Conservation (phyloP, 2,329 filamentous ascomycete species). For the Alternaria gansuensis region DNA sequence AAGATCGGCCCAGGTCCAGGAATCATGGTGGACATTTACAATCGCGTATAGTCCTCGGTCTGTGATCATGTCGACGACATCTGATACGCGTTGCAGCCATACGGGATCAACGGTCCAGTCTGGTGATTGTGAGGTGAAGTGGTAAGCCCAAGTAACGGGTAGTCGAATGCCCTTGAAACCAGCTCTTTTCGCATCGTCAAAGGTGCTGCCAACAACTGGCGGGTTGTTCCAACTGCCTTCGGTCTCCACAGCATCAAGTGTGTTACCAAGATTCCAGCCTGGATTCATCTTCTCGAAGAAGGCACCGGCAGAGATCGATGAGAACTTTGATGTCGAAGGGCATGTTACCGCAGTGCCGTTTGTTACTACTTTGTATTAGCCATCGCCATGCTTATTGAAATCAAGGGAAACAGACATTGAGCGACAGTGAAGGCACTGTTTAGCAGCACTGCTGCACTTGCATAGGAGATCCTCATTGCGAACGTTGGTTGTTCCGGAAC, state of each 20-base stretch:
- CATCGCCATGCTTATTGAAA: neutral
- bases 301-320: slow-evolving; percentile 57
- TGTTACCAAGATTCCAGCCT: slow-evolving; percentile 70
- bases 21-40: slow-evolving; percentile 69
- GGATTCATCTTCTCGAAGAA: slow-evolving; percentile 62
- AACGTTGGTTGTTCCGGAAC: neutral
- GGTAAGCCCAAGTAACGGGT: slow-evolving; percentile 68
- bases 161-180: slow-evolving; percentile 68
- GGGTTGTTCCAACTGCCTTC: slow-evolving; percentile 69
- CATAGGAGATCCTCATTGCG: slow-evolving; percentile 13
- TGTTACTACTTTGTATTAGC: slow-evolving; percentile 6
- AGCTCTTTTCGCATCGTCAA: slow-evolving; percentile 61
- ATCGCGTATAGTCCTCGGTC: slow-evolving; percentile 62
- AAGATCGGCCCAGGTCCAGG: slow-evolving; percentile 67
- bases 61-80: slow-evolving; percentile 66
- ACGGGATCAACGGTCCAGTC: slow-evolving; percentile 63
- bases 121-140: slow-evolving; percentile 62
- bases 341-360: slow-evolving; percentile 47
- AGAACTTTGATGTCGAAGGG: slow-evolving; percentile 54
- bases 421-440: slow-evolving; percentile 24
- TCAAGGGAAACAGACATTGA: slow-evolving; percentile 19
- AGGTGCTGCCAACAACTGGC: slow-evolving; percentile 60
- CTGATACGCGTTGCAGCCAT: slow-evolving; percentile 67
- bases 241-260: slow-evolving; percentile 64
- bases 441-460: slow-evolving; percentile 25